Percentiles rank a stretch among this genome's conserved stretches.
These are phyloP conservation scores for Neonectria punicea DNA, from an alignment of 2,329 filamentous ascomycete genomes.

Conservation along the genomic window DNA sequence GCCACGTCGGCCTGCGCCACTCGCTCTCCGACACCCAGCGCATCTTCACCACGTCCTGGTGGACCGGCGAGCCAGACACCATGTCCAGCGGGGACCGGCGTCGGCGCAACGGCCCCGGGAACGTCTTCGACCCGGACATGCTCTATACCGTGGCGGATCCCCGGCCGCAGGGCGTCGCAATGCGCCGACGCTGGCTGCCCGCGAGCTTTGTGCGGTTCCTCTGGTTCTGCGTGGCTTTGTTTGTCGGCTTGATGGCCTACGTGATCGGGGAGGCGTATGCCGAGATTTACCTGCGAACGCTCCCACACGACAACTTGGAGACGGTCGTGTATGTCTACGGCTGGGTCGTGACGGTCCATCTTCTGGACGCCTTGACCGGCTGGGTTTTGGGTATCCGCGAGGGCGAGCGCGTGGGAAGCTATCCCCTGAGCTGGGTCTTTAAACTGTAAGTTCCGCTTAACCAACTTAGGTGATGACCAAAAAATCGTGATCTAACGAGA, in stretches of 20 bases:
- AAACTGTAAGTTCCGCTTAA: conserved; percentile 64
- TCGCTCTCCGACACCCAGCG: conserved; percentile 73
- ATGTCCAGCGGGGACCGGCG: conserved; percentile 56
- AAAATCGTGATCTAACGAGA: conserved; percentile 24
- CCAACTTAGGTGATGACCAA: neutral
- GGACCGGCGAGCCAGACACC: conserved; percentile 67
- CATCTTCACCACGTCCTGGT: conserved; percentile 74
- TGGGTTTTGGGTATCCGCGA: conserved; percentile 75
- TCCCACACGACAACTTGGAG: conserved; percentile 73
- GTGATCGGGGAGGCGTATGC: conserved; percentile 76
- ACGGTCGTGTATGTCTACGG: conserved; percentile 77
- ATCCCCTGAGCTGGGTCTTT: conserved; percentile 77
- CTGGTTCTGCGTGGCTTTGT: conserved; percentile 74
- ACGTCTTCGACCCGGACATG: conserved; percentile 52
- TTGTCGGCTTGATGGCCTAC: conserved; percentile 72
- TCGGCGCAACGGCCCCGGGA: conserved; percentile 50
- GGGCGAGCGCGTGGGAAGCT: conserved; percentile 74
- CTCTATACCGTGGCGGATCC: conserved; percentile 40
- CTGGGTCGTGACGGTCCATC: conserved; percentile 74
- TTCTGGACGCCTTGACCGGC: conserved; percentile 71
- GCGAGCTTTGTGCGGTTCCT: conserved; percentile 75
- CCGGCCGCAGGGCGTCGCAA: conserved; percentile 49
- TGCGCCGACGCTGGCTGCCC: conserved; percentile 67
- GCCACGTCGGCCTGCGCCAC: conserved; percentile 69
- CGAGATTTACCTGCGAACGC: conserved; percentile 73